Evolutionary conservation across 441 rosid genomes (phyloP).

Genomic region (Bocquillonia castaneifolia): DNA sequence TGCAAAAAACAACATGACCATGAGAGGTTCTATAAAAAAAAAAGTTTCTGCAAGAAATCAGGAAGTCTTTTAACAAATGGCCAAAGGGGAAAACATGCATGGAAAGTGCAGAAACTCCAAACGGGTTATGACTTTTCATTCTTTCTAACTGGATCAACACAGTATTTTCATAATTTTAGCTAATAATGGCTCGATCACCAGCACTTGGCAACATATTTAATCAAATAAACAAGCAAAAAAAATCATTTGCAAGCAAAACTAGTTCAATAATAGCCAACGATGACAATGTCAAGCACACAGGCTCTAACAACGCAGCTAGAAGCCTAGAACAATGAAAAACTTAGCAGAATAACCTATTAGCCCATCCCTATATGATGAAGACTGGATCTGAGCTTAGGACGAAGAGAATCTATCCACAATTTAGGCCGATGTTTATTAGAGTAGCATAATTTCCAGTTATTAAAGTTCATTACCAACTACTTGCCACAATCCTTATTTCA

Average conservation of each 20-base stretch:
- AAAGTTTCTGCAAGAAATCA: background rate
- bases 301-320: background rate
- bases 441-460: background rate
- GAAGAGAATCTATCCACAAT: background rate
- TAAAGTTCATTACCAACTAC: background rate
- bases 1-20: background rate
- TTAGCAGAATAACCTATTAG: background rate
- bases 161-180: background rate
- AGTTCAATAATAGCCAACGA: background rate
- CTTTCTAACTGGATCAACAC: background rate
- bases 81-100: background rate
- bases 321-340: background rate
- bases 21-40: too few relatives aligned
- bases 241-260: background rate
- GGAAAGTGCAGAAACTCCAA: background rate
- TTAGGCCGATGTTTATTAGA: background rate
- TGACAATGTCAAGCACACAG: background rate
- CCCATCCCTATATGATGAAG: background rate
- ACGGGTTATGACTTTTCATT: background rate
- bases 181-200: background rate
- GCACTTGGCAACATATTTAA: background rate
- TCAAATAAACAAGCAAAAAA: background rate
- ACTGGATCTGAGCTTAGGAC: too few relatives aligned
- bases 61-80: background rate
- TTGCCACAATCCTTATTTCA: background rate